Evolutionary conservation across 139 green algal species (phyloP), one percentile per base, ranked within the genome.

Genomic region (Chlorella sp.): DNA sequence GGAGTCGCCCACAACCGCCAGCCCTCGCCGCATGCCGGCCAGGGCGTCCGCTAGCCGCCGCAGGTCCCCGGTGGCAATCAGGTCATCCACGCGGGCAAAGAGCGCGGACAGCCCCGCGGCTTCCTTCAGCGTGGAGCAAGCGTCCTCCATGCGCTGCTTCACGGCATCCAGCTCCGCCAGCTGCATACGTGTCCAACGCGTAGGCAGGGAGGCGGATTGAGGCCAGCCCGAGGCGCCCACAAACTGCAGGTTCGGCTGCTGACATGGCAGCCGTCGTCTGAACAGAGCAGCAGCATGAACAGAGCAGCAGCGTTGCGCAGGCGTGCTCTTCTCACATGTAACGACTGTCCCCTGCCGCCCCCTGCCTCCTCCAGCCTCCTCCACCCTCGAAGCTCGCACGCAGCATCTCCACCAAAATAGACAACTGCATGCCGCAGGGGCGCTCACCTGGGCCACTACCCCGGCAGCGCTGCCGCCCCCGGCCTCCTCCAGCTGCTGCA

Each of bases 81-180:
- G 86, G 30, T 93, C 87, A 70, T 98, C 95, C 67, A 96, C 91
- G 32, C 90, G 92, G 48, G 91, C 81, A 77, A 97, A 97, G 19
- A 98, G 87, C 36, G 94, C 91, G 11, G 94, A 94, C 58, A 99
- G 90, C 48, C 96, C 95, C 5, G 94, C 94, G 19, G 96, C 96
- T 70, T 99, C 95, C 82, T 95, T 91, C 24, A 99, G 89, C 14
- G 95, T 98, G 87, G 79, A 92, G 83, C 92, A 93, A 5, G 93
- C 96, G 16, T 73, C 90, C 89, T 98, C 93, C 94, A 98, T 96
- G 84, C 93, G 92, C 19, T 60, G 44, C 83, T 97, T 98, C 1
- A 96, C 94, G 0, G 32, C 79, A 76, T 97, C 93, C 14, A 98
- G 76, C 36, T 90, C 48, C 4, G 78, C 70, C 56, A 96, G 82